A percentile compares a stretch with the other conserved stretches of the same genome.
Conservation (phyloP, 1,284 basidiomycete species). For the Leccinum pallidistipes region DNA sequence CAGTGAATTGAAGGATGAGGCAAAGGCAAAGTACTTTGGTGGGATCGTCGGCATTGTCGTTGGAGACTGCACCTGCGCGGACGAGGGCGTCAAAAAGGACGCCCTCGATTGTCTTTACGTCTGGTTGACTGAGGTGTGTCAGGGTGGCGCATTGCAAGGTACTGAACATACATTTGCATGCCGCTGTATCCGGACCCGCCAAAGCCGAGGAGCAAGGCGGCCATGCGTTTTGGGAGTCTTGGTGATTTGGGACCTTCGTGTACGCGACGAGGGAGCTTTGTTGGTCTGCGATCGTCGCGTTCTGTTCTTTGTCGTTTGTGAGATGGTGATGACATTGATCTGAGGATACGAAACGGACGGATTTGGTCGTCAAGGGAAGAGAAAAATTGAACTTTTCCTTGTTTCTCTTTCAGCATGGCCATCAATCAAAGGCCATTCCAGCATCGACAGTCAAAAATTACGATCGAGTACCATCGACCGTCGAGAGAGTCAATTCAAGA, state of each 20-base stretch:
- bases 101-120: constrained; percentile 85
- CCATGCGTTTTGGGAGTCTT: constrained; percentile 71
- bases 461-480: constrained; percentile 72
- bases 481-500: constrained; percentile 66
- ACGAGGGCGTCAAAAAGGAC: constrained; percentile 88
- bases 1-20: background rate
- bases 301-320: background rate
- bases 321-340: background rate
- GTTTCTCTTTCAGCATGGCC: constrained; percentile 2
- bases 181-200: constrained; percentile 86
- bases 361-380: background rate
- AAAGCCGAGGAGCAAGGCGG: constrained; percentile 75
- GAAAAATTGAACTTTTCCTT: background rate
- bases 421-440: constrained; percentile 38
- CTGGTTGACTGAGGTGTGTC: constrained; percentile 46
- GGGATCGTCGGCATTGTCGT: constrained; percentile 91
- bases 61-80: constrained; percentile 86
- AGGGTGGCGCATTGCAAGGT: background rate
- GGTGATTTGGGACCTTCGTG: constrained; percentile 35
- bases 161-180: constrained; percentile 85
- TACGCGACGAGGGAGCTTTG: background rate
- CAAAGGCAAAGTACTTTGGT: constrained; percentile 63
- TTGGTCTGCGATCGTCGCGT: background rate
- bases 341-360: background rate
- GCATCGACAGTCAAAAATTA: constrained; percentile 62